A percentile compares a stretch with the other conserved stretches of the same genome.
Evolutionary conservation across 192 early-diverging fungal genomes (phyloP).

Genomic region (Funneliformis mosseae): DNA sequence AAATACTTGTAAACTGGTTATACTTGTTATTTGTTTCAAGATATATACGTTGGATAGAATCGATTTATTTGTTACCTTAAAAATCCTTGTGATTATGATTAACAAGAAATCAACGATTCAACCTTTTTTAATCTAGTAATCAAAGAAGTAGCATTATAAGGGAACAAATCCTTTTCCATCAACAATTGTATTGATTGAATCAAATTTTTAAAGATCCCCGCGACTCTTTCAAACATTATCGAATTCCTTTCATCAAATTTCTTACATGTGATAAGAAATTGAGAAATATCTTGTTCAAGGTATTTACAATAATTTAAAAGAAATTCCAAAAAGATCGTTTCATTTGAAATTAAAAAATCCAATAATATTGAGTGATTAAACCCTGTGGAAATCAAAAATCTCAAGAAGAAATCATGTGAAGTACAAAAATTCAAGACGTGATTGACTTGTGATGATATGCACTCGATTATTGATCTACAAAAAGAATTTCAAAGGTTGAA

Average conservation of each 20-base stretch:
- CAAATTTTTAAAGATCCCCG: not conserved
- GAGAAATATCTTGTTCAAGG: slow-evolving; percentile 6
- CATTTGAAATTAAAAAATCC: slow-evolving; percentile 38
- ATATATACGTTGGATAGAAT: too few relatives aligned
- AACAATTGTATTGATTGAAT: slow-evolving; percentile 6
- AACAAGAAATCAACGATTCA: not conserved
- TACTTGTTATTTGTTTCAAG: too few relatives aligned
- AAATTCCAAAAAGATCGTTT: slow-evolving; percentile 34
- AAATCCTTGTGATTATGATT: not conserved
- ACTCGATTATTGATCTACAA: not conserved
- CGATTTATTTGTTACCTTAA: too few relatives aligned
- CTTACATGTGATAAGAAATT: slow-evolving; percentile 17
- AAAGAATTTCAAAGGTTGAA: not conserved
- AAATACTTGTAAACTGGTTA: too few relatives aligned
- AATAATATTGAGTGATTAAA: slow-evolving; percentile 36
- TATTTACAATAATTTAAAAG: slow-evolving; percentile 38
- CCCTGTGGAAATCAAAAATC: slow-evolving; percentile 29
- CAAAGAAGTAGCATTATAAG: slow-evolving; percentile 28
- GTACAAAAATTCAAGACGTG: not conserved
- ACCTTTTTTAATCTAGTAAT: not conserved
- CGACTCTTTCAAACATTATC: not conserved
- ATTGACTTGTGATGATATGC: not conserved
- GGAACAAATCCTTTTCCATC: slow-evolving; percentile 17
- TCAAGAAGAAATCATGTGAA: slow-evolving; percentile 36
- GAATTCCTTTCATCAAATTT: not conserved